Conservation (phyloP, 202 grass and related monocot genomes). For the Carex sylvatica region DNA sequence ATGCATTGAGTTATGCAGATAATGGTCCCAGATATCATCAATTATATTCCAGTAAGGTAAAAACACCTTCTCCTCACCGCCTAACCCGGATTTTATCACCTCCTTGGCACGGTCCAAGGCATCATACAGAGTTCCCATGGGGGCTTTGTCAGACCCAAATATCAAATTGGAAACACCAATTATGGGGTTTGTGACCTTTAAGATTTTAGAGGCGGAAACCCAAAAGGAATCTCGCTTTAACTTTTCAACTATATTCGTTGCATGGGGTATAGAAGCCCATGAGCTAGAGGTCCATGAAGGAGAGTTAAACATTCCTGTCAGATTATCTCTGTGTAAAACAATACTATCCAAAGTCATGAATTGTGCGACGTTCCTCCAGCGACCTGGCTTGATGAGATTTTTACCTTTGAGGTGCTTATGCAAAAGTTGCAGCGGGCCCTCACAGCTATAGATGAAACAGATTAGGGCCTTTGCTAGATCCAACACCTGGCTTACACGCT, state of each 20-base stretch:
- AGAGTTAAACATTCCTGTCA: conserved; percentile 56
- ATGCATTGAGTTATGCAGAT: conserved; percentile 72
- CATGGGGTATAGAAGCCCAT: conserved; percentile 36
- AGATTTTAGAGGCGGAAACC: conserved; percentile 46
- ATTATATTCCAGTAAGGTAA: conserved; percentile 43
- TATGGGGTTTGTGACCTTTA: conserved; percentile 68
- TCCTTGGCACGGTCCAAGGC: conserved; percentile 76
- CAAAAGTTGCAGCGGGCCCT: conserved; percentile 43
- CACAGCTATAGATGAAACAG: conserved; percentile 57
- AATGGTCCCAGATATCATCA: conserved; percentile 65
- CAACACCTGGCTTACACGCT: conserved; percentile 49
- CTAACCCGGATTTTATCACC: conserved; percentile 43
- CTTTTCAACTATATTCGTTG: conserved; percentile 33
- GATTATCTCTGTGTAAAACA: conserved; percentile 37
- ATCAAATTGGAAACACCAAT: conserved; percentile 47
- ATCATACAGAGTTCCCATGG: conserved; percentile 72
- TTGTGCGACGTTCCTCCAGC: conserved; percentile 44
- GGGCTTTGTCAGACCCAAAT: conserved; percentile 34
- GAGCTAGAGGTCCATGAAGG: conserved; percentile 39
- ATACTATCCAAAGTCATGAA: conserved; percentile 64
- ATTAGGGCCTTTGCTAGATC: conserved; percentile 52
- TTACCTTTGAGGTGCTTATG: conserved; percentile 20
- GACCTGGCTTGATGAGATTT: conserved; percentile 52
- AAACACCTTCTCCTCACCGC: conserved; percentile 33
- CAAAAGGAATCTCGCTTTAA: conserved; percentile 57